A percentile compares a stretch with the other conserved stretches of the same genome.
phyloP scores from a whole-genome alignment of 441 rosid genomes.

The Macaranga tanarius region DNA sequence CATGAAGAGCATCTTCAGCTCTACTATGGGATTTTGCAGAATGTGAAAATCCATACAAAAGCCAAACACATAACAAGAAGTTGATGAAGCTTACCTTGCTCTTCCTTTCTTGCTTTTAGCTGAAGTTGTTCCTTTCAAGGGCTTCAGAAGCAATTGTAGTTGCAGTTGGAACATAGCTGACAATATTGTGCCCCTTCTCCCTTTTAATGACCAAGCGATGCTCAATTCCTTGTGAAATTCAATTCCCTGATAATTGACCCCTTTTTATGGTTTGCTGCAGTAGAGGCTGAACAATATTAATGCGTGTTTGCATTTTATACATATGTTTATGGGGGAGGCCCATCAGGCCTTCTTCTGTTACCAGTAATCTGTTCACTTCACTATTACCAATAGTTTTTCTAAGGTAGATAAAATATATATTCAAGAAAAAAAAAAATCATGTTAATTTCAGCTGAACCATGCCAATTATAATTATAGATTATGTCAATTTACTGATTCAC shows the following conservation, averaged over 20 bases:
- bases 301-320: background rate
- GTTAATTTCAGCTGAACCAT: too few species aligned
- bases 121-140: background rate
- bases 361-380: too few species aligned
- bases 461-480: too few species aligned
- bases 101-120: too few species aligned
- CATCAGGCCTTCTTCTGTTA: background rate
- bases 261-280: background rate
- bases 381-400: too few species aligned
- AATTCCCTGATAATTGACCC: background rate
- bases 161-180: background rate
- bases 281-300: background rate
- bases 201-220: background rate
- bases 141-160: background rate
- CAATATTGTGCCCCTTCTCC: background rate
- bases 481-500: too few species aligned
- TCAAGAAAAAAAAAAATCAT: too few species aligned
- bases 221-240: background rate
- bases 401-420: too few species aligned
- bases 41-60: background rate
- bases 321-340: background rate
- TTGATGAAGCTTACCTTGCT: slow-evolving; percentile 1
- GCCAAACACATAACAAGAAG: background rate
- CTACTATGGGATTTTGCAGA: background rate
- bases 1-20: background rate